Conservation (phyloP, 2,329 filamentous ascomycete species). For the Didymella lethalis region DNA sequence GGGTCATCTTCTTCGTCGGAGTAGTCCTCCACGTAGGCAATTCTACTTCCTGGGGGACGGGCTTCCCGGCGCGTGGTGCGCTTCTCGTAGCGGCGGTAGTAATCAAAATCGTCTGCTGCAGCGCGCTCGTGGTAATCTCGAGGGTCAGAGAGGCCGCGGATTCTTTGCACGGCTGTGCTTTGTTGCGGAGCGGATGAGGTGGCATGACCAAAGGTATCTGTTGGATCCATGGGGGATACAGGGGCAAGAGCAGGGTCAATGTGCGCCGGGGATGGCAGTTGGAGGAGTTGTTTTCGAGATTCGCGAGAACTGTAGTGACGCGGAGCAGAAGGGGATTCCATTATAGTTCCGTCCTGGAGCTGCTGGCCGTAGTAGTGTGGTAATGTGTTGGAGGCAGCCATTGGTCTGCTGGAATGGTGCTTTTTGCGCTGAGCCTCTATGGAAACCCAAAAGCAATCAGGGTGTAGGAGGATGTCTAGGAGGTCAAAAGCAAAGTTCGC, state of each 20-base stretch:
- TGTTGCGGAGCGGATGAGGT: conserved; percentile 15
- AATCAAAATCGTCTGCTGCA: conserved; percentile 23
- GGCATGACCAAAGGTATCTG: conserved; percentile 15
- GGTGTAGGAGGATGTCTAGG: not conserved
- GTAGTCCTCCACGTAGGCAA: conserved; percentile 40
- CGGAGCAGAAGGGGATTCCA: conserved; percentile 34
- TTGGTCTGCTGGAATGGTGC: conserved; percentile 16
- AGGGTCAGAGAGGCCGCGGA: conserved; percentile 26
- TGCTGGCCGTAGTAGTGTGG: conserved; percentile 43
- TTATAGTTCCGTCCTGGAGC: conserved; percentile 39
- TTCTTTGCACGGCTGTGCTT: conserved; percentile 13
- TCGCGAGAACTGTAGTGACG: conserved; percentile 30
- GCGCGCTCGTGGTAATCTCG: conserved; percentile 12
- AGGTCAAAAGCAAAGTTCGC: not conserved
- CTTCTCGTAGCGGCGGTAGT: conserved; percentile 21
- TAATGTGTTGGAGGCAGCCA: conserved; percentile 33
- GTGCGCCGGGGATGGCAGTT: conserved; percentile 38
- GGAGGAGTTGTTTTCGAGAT: conserved; percentile 41
- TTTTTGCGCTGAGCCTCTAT: conserved; percentile 14
- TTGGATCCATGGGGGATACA: conserved; percentile 25
- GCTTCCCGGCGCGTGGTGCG: conserved; percentile 17
- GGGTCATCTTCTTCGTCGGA: conserved; percentile 40
- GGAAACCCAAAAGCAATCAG: not conserved
- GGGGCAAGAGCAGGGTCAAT: conserved; percentile 26
- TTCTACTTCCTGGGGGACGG: conserved; percentile 16